Conservation (phyloP, 2,329 filamentous ascomycete species). For the Fusarium pseudoanthophilum region DNA sequence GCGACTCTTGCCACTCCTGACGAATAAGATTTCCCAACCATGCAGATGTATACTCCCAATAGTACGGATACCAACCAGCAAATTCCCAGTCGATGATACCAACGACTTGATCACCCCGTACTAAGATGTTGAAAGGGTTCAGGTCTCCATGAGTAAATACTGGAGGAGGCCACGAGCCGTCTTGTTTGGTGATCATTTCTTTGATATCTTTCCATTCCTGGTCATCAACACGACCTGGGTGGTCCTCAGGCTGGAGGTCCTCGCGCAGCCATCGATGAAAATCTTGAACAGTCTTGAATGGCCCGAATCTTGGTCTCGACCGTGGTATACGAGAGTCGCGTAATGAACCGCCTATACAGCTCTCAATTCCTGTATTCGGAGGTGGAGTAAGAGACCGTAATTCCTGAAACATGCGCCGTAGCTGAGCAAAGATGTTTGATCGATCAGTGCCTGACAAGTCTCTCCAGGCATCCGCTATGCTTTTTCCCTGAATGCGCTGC, state of each 20-base stretch:
- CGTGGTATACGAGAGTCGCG: slow-evolving; percentile 44
- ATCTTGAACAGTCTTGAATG: slow-evolving; percentile 46
- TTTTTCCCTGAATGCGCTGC: slow-evolving; percentile 35
- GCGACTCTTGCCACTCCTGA: background rate
- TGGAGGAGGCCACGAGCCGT: background rate
- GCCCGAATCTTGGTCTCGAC: slow-evolving; percentile 41
- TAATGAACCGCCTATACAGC: slow-evolving; percentile 43
- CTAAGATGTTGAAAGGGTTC: background rate
- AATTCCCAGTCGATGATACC: background rate
- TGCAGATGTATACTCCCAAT: background rate
- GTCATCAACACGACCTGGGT: slow-evolving; percentile 18
- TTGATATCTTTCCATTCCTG: slow-evolving; percentile 45
- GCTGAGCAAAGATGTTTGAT: slow-evolving; percentile 31
- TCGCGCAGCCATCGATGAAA: slow-evolving; percentile 50
- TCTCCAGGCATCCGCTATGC: slow-evolving; percentile 29
- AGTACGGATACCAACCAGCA: background rate
- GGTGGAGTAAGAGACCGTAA: slow-evolving; percentile 18
- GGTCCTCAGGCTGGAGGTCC: slow-evolving; percentile 40
- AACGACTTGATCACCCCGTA: background rate
- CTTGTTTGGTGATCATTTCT: slow-evolving; percentile 41
- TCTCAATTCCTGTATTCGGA: slow-evolving; percentile 25
- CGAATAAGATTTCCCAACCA: background rate
- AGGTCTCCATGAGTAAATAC: background rate
- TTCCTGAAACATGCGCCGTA: slow-evolving; percentile 38
- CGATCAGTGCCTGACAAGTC: slow-evolving; percentile 15